Base-by-base conservation (phyloP, 495 filamentous ascomycete genomes). In the Rusavskia elegans region DNA sequence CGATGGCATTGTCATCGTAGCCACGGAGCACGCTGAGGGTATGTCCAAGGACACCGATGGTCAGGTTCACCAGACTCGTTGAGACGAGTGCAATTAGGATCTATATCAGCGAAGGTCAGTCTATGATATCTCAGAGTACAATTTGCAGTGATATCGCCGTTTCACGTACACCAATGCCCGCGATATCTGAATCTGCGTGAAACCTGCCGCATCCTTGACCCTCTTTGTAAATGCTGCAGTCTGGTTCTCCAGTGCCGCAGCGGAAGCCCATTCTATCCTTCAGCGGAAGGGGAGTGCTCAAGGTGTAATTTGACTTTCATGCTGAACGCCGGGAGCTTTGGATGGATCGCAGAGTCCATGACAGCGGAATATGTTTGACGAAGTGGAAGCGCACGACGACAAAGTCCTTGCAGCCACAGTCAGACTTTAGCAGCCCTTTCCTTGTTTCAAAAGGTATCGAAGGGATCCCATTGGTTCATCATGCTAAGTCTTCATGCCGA, bases 151-250 rank as follows among this genome's bases (percentile, higher is more conserved):
- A 6, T 27, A 27, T 27, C 25, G 25, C 7, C 25, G 0, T 27
- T 6, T n/a, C 11, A 49, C 48, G 4, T 54, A 62, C 54, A 16
- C 59, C 59, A 39, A 54, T 51, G 17, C 59, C 59, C 2, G 59
- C 54, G 23, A 62, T 59, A 30, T 62, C 59, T 13, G 59, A 45
- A 51, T 62, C 54, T 2, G 59, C 54, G 20, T 55, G 32, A 35
- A 50, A 53, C 13, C n/a, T 29, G 14, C 38, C 45, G 19, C 45
- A 48, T 21, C 30, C 23, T 8, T 48, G 23, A 27, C 45, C 45
- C 10, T 25, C 5, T 29, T 17, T 27, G 20, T 29, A 48, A 27
- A 29, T 17, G 16, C 3, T 8, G 30, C 45, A 48, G n/a, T 48
- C 20, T 29, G 45, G 45, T 17, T 23, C 10, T 29, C 23, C 30